Conservation (phyloP, 768 basidiomycete genomes). For the Rhizopogon salebrosus region DNA sequence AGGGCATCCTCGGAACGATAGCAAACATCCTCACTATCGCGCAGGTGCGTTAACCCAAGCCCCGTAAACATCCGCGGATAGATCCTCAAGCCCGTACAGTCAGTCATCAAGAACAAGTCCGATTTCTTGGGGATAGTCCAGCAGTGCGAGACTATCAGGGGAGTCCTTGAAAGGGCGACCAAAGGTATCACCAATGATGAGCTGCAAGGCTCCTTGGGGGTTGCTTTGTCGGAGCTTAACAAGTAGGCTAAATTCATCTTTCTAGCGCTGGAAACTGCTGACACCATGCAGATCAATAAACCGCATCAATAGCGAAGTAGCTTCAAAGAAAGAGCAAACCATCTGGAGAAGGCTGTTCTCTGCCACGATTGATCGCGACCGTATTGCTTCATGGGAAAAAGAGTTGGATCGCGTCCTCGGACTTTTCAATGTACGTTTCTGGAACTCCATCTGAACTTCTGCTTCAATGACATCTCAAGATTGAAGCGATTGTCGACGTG, state of each 20-base stretch:
- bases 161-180: not conserved
- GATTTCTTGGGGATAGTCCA: not conserved
- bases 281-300: not conserved
- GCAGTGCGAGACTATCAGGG: not conserved
- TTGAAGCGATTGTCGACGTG: not conserved
- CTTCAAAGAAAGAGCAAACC: not conserved
- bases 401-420: not conserved
- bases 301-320: too few relatives aligned
- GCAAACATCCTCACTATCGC: too few relatives aligned
- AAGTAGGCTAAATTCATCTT: too few relatives aligned
- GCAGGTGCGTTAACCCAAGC: too few relatives aligned
- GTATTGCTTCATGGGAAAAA: not conserved
- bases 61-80: too few relatives aligned
- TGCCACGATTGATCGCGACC: not conserved
- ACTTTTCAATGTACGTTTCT: not conserved
- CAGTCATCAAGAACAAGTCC: not conserved
- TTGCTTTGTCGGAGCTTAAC: not conserved
- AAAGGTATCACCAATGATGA: not conserved
- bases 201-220: not conserved
- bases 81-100: not conserved
- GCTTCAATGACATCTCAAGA: not conserved
- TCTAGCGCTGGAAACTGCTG: not conserved
- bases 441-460: not conserved
- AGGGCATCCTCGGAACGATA: too few relatives aligned
- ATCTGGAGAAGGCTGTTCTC: not conserved